Evolutionary conservation across 495 filamentous ascomycete genomes (phyloP), one percentile per base, ranked within the genome.

Genomic region (Penicillium maclennaniae): DNA sequence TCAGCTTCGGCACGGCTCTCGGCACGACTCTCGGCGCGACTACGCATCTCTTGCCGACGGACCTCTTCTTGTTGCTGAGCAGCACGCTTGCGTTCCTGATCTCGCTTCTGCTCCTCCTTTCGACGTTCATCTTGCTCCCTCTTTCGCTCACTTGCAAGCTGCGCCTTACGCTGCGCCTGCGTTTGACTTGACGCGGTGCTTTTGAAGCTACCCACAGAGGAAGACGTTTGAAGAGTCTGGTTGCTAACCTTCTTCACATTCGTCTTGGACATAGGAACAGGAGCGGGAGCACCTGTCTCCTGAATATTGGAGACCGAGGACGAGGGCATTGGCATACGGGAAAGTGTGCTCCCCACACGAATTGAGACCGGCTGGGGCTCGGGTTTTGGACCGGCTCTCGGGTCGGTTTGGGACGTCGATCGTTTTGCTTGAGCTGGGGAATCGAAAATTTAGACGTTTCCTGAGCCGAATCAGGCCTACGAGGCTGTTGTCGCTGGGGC

Each of bases 351-450:
- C 38, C 87, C 85, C 25, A 96, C 85, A 27, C 86, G 82, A 55
- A 96, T 92, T 1, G 87, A 80, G 3, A 90, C 88, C 2, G 88
- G 88, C 16, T 84, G 86, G 12, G 88, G 88, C 62, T 86, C 87
- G 1, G 81, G 65, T 61, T 89, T 23, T 78, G 71, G 6, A 78
- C 45, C 2, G 77, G 56, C 46, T 91, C 87, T 57, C 88, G 90
- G 19, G 79, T 81, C 2, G 89, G 88, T 57, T 85, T 91, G 0
- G 88, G 84, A 40, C 88, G 74, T 62, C 87, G 78, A 10, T 89
- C 68, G 59, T 77, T 71, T 53, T 82, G 70, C 65, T 76, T 77
- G 68, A 69, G 74, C 39, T 68, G 64, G 12, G 85, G 82, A 46
- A 71, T 58, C 5, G 67, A 56, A 42, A 60, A 64, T 54, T 69